These are phyloP conservation scores for Fusarium oligoseptatum DNA, from an alignment of 2,329 filamentous ascomycete genomes.

Conservation along the genomic window DNA sequence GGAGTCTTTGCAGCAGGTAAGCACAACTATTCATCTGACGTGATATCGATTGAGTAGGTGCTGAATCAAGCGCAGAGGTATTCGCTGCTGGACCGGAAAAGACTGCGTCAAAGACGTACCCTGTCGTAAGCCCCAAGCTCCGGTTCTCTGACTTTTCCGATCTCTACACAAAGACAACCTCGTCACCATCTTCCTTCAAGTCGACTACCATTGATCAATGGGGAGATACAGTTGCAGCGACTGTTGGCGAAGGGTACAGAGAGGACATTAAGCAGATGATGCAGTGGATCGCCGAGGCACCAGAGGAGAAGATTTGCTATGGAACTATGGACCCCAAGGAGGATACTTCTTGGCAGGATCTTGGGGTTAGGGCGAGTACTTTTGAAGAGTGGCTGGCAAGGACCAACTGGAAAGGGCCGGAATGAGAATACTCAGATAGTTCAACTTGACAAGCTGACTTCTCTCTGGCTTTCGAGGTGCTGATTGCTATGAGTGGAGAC, in stretches of 20 bases:
- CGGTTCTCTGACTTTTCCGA: slow-evolving; percentile 17
- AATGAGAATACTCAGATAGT: background rate
- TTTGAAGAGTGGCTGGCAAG: slow-evolving; percentile 26
- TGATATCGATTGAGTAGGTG: background rate
- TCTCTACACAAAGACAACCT: slow-evolving; percentile 10
- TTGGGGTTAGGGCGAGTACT: slow-evolving; percentile 19
- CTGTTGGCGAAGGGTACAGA: slow-evolving; percentile 24
- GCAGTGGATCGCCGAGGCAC: slow-evolving; percentile 31
- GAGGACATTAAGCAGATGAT: slow-evolving; percentile 37
- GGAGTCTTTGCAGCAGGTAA: background rate
- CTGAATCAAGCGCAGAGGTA: background rate
- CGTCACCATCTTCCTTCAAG: background rate
- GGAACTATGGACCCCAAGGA: background rate
- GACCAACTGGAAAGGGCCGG: background rate
- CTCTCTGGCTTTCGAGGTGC: too few species aligned
- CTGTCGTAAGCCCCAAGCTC: slow-evolving; percentile 19
- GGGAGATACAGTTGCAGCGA: slow-evolving; percentile 1
- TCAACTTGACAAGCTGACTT: background rate
- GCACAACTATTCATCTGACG: background rate
- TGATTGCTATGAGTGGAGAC: too few species aligned
- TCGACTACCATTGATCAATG: background rate
- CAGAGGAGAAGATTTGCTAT: slow-evolving; percentile 27
- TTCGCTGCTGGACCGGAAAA: slow-evolving; percentile 24
- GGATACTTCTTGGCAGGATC: slow-evolving; percentile 15
- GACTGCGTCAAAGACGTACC: slow-evolving; percentile 28